Percentiles rank a stretch among this genome's conserved stretches.
Conservation (phyloP, 2,329 filamentous ascomycete species). For the Aspergillus latus region DNA sequence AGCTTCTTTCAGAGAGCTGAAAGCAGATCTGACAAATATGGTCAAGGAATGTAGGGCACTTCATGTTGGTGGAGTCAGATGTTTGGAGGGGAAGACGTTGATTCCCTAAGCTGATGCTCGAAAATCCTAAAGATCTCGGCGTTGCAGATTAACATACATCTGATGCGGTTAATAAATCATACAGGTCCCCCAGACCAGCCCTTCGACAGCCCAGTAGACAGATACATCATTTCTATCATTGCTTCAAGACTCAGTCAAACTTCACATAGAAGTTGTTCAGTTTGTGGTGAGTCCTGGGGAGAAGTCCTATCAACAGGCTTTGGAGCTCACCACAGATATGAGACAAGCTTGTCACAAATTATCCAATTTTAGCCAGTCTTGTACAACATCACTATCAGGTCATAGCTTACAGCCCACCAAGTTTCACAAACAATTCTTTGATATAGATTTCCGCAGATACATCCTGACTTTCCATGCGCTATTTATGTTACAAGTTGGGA, state of each 20-base stretch:
- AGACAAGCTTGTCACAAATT: slow-evolving; percentile 14
- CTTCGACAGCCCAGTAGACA: slow-evolving; percentile 20
- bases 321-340: slow-evolving; percentile 18
- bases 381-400: not conserved
- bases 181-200: slow-evolving; percentile 19
- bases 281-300: slow-evolving; percentile 7
- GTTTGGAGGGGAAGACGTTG: slow-evolving; percentile 18
- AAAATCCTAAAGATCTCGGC: slow-evolving; percentile 22
- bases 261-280: slow-evolving; percentile 11
- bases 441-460: slow-evolving; percentile 19
- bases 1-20: slow-evolving; percentile 12
- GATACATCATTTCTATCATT: slow-evolving; percentile 26
- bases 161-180: slow-evolving; percentile 23
- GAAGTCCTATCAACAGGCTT: slow-evolving; percentile 19
- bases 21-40: slow-evolving; percentile 14
- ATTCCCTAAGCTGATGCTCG: slow-evolving; percentile 19
- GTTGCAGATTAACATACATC: slow-evolving; percentile 25
- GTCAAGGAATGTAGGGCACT: slow-evolving; percentile 21
- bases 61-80: not conserved
- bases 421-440: slow-evolving; percentile 16
- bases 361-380: slow-evolving; percentile 2
- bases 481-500: slow-evolving; percentile 17
- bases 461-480: slow-evolving; percentile 20
- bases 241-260: slow-evolving; percentile 11
- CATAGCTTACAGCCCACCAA: not conserved